Base-by-base conservation (phyloP, 768 basidiomycete genomes). In the Chalciporus pseudorubinellus region DNA sequence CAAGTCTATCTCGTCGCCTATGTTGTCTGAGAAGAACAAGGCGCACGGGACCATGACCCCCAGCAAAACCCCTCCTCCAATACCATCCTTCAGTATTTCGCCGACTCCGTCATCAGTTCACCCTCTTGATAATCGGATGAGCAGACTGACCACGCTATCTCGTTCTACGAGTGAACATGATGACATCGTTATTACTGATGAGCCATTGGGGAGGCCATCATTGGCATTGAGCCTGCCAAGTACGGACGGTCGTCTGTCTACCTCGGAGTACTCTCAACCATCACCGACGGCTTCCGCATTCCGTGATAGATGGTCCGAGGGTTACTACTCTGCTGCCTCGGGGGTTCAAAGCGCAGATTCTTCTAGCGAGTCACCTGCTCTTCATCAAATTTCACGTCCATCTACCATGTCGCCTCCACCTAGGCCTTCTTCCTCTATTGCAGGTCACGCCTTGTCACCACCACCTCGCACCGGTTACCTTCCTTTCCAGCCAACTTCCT, bases 261-360 rank as follows among this genome's bases (percentile, higher is more conserved):
- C 83, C 24, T 87, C 86, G 12, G 80, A 83, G 48, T 85, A 85
- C 64, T 84, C 85, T 10, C 81, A 83, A 56, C 75, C 79, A 5
- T 90, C 88, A 10, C 89, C 88, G 2, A 87, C 87, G 4, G 82
- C 77, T 6, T 89, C 88, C n/a, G 86, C 85, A n/a, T 91, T 91
- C 70, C 80, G 81, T 22, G 86, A 88, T 57, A 80, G 68, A 46
- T 65, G 58, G 59, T 71, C 69, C 1, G 63, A 69, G 7, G 61
- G 67, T 33, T 69, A 70, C 49, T 69, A 70, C 44, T 70, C 67
- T 22, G 59, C 59, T 2, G 39, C 51, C 18, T 68, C 65, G 39
- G 69, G 59, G 16, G 52, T 43, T 40, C 57, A 50, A 39, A 39
- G 44, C n/a, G 33, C 54, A 10, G 39, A 51, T 13, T 26, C 46